A percentile compares a stretch with the other conserved stretches of the same genome.
Evolutionary conservation across 305 asterid genomes (phyloP).

Genomic region (Andrographis paniculata): DNA sequence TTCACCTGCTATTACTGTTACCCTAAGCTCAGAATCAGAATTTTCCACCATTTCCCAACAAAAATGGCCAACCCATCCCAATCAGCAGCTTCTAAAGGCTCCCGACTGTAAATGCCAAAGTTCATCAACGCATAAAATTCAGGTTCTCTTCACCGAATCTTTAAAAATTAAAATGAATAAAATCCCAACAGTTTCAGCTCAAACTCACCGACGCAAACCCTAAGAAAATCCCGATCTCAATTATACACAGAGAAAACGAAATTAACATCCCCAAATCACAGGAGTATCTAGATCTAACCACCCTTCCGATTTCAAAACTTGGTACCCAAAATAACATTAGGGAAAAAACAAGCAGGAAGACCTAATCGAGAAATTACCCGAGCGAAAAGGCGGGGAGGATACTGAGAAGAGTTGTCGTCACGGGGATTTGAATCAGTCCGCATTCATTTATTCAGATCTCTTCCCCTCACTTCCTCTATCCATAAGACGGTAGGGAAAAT

Average conservation of each 20-base stretch:
- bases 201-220: background rate
- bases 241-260: background rate
- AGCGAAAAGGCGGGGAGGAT: no score
- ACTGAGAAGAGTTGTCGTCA: no score
- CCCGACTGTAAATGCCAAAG: background rate
- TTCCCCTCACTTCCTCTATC: background rate
- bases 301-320: background rate
- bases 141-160: background rate
- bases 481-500: background rate
- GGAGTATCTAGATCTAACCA: background rate
- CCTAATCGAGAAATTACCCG: background rate
- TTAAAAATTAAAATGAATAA: background rate
- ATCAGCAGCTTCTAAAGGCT: background rate
- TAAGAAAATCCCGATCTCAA: background rate
- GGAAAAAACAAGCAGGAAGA: background rate
- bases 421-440: background rate
- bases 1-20: background rate
- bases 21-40: background rate
- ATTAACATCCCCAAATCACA: background rate
- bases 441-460: background rate
- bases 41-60: background rate
- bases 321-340: background rate
- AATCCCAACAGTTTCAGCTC: background rate
- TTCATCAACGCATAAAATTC: background rate
- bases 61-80: background rate